Base-by-base conservation (phyloP, 495 filamentous ascomycete genomes). In the Penicillium flavigenum region DNA sequence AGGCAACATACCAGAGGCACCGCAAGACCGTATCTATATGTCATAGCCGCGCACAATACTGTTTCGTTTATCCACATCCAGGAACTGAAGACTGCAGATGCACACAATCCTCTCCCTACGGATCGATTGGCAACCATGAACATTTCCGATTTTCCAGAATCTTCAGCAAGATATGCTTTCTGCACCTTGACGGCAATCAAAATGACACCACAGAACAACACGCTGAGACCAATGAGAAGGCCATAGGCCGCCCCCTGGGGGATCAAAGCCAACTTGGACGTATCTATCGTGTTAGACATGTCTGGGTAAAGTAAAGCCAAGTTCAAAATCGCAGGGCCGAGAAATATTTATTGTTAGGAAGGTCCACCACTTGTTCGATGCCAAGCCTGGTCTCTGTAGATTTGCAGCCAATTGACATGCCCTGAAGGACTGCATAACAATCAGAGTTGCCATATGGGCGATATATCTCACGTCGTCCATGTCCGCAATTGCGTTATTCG, bases 261-360 rank as follows among this genome's bases (percentile, higher is more conserved):
- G 20, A 76, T 63, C 29, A 76, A 60, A 34, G 59, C 59, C 63
- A 63, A 20, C 26, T 62, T 62, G 50, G 54, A 48, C 31, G 63
- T 58, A 81, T 88, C 55, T 12, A 74, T 71, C 6, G 76, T 80
- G 26, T 78, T 86, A 24, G 86, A 83, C 46, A 81, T 55, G 29
- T 39, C 24, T 55, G 32, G 32, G 39, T 41, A 27, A 27, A 46
- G 36, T 20, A 45, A 36, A 36, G 41, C 29, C 47, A 58, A 39
- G 47, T 29, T 27, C n/a, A 10, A 43, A 32, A 39, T 20, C 6
- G 56, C 48, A 51, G 48, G 27, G 26, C 22, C 32, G 43, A 47
- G 53, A 36, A 6, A 55, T 55, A 55, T 47, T 55, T 55, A 55
- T 47, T 47, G 32, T 22, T 14, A 38, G 16, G 14, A 55, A 22